Conservation (phyloP, 2,329 filamentous ascomycete genomes). For the Calonectria ilicicola region DNA sequence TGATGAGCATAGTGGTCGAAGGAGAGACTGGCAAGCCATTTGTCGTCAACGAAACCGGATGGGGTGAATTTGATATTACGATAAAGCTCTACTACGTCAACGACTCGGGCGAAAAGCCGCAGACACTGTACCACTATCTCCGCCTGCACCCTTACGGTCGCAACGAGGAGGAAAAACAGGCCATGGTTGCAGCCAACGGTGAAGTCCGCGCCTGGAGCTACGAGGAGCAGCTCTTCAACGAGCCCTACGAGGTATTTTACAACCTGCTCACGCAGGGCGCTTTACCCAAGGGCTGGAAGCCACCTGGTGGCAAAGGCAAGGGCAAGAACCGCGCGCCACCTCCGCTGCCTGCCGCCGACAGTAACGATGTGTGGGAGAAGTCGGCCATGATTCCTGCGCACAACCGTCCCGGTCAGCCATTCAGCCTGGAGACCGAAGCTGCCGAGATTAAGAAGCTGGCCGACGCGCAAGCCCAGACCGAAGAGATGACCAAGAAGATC, state of each 20-base stretch:
- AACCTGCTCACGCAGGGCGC: conserved; percentile 84
- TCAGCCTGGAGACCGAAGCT: conserved; percentile 77
- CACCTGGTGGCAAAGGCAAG: conserved; percentile 66
- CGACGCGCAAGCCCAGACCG: conserved; percentile 74
- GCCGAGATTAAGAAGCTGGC: conserved; percentile 70
- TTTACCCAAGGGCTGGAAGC: conserved; percentile 60
- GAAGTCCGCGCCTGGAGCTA: conserved; percentile 84
- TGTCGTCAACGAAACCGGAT: conserved; percentile 90
- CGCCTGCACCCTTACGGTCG: conserved; percentile 92
- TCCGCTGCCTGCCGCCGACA: conserved; percentile 50
- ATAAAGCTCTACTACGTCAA: conserved; percentile 94
- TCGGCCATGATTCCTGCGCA: conserved; percentile 81
- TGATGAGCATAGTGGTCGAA: conserved; percentile 70
- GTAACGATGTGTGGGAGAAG: conserved; percentile 70
- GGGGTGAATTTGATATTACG: conserved; percentile 98
- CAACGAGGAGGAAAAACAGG: conserved; percentile 78
- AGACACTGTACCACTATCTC: conserved; percentile 94
- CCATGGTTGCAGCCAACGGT: conserved; percentile 67
- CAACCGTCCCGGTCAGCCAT: conserved; percentile 77
- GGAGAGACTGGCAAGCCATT: conserved; percentile 77
- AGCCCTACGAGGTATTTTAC: conserved; percentile 93
- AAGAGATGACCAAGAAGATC: conserved; percentile 69
- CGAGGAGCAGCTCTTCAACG: conserved; percentile 97
- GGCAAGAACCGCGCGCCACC: conserved; percentile 56
- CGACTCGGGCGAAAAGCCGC: conserved; percentile 90